phyloP scores from a whole-genome alignment of 192 early-diverging fungal genomes.

The Neocallimastix lanati region DNA sequence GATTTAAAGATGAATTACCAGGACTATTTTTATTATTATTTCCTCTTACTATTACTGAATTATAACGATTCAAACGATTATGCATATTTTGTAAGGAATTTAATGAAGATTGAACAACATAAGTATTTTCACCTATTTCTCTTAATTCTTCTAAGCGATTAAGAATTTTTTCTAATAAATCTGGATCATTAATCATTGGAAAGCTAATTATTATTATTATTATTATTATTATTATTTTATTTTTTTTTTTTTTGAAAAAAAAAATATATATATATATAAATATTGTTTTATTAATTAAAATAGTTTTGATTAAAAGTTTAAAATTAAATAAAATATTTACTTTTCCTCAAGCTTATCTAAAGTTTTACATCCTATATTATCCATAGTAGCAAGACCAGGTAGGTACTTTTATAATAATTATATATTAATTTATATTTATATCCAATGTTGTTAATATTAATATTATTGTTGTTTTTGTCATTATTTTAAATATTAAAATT shows the following conservation, averaged over 20 bases:
- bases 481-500: too few species aligned
- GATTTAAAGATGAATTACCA: background rate
- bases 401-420: background rate
- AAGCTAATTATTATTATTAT: background rate
- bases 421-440: too few species aligned
- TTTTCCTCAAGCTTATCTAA: background rate
- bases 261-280: background rate
- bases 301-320: too few species aligned
- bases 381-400: background rate
- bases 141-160: background rate
- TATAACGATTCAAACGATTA: background rate
- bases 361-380: background rate
- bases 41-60: background rate
- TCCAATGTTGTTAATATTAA: too few species aligned
- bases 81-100: background rate
- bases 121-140: background rate
- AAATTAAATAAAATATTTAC: too few species aligned
- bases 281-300: background rate
- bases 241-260: too few species aligned
- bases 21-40: background rate
- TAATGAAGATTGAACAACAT: background rate
- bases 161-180: background rate
- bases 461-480: too few species aligned
- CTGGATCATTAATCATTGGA: background rate
- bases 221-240: too few species aligned